Evolutionary conservation across 371 early-diverging fungal species (phyloP), one percentile per base, ranked within the genome.

Genomic region (Nematocida sp.): DNA sequence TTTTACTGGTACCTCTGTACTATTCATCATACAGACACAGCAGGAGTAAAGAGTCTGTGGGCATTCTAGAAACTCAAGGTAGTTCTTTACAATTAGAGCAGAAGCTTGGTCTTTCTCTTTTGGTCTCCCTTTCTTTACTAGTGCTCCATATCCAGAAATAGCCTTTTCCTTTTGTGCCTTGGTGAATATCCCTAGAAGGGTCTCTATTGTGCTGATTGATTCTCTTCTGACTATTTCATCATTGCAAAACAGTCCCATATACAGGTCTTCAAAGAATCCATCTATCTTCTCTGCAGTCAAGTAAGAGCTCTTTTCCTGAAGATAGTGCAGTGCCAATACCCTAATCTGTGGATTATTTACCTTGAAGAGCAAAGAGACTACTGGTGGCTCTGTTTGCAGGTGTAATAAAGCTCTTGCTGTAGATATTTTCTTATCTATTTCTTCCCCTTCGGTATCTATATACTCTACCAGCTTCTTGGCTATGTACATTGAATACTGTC

Each of bases 341-440:
- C 82, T 54, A 3, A 81, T 61, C n/a, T 52, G 57, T 2, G 64
- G 51, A 38, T 79, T 75, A 17, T 76, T 32, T 13, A 81, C 57
- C 15, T 31, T 11, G 41, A 81, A 80, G 5, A 81, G 21, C 7
- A 66, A 13, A 48, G 52, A 25, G 17, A 66, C 40, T 7, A 58
- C 58, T 52, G 63, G 55, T 23, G 32, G 19, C 11, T 62, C 43
- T 43, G 53, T 9, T 38, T 80, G 77, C 9, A 81, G 46, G 17
- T 34, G 9, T 13, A 65, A 29, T 23, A 81, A 27, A 45, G 67
- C 57, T 38, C 77, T 61, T 3, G 76, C 38, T 35, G 57, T 65
- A 13, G 48, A 19, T 35, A 58, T 21, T 63, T 79, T 80, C 41
- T 62, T 54, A 34, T 53, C 74, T 17, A 41, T 53, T 3, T 57